These are phyloP conservation scores for Fusarium sp. DNA, from an alignment of 2,329 filamentous ascomycete genomes.

Conservation along the genomic window DNA sequence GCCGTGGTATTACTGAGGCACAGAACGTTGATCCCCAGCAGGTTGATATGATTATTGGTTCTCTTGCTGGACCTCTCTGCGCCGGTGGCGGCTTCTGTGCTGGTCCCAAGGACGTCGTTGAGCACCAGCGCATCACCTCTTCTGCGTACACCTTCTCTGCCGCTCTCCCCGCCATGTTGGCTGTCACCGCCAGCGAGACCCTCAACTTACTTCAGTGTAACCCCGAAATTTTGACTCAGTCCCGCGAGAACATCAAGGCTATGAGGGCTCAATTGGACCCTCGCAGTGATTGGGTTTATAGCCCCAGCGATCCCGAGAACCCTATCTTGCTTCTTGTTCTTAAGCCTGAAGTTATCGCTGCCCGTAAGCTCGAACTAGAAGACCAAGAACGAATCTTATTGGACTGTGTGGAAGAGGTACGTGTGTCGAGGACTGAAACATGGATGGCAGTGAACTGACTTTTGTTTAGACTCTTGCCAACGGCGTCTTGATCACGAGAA, in stretches of 20 bases:
- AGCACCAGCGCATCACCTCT: constrained; percentile 94
- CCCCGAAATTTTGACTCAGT: constrained; percentile 81
- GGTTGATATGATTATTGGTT: constrained; percentile 97
- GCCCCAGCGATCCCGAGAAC: constrained; percentile 85
- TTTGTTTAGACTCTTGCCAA: constrained; percentile 78
- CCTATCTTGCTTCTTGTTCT: constrained; percentile 86
- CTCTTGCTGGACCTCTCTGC: constrained; percentile 88
- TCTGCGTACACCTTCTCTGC: constrained; percentile 96
- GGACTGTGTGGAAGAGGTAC: constrained; percentile 96
- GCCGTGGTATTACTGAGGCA: constrained; percentile 92
- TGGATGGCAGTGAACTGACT: constrained; percentile 25
- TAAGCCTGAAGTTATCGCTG: constrained; percentile 83
- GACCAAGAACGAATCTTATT: constrained; percentile 89
- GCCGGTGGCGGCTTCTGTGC: constrained; percentile 97
- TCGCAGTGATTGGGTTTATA: constrained; percentile 90
- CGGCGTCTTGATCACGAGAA: constrained; percentile 86
- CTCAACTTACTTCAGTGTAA: constrained; percentile 87
- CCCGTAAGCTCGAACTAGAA: constrained; percentile 73
- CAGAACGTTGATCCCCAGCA: constrained; percentile 95
- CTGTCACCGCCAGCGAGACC: constrained; percentile 95
- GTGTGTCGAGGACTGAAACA: constrained; percentile 40
- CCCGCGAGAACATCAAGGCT: constrained; percentile 86
- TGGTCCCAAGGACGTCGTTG: constrained; percentile 89
- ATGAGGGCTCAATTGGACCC: constrained; percentile 92
- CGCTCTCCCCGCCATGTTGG: constrained; percentile 90